Percentiles rank a stretch among this genome's conserved stretches.
Conservation (phyloP, 73 alveolate species). For the Stentor coeruleus region DNA sequence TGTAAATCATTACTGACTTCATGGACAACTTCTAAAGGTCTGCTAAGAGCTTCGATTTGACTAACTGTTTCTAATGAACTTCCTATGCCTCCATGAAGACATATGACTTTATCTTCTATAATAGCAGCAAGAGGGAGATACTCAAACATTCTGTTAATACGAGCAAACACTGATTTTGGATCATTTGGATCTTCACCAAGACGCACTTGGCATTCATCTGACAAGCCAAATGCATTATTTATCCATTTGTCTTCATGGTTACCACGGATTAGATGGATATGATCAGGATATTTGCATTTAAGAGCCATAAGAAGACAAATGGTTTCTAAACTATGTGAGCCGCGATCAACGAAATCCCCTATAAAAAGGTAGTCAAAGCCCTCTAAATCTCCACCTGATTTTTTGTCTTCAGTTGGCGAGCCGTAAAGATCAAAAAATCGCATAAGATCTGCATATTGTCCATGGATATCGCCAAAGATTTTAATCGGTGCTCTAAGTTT, state of each 20-base stretch:
- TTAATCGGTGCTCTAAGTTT: conserved; percentile 78
- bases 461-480: conserved; percentile 90
- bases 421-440: conserved; percentile 91
- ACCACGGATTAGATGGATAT: conserved; percentile 81
- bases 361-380: conserved; percentile 63
- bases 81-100: conserved; percentile 98
- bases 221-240: conserved; percentile 97
- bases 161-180: conserved; percentile 90
- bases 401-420: conserved; percentile 72
- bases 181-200: conserved; percentile 62
- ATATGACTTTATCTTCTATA: conserved; percentile 87
- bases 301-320: conserved; percentile 65
- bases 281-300: conserved; percentile 84
- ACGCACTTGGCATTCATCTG: conserved; percentile 90
- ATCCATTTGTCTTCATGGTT: conserved; percentile 83
- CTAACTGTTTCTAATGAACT: conserved; percentile 87
- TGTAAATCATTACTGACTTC: conserved; percentile 98
- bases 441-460: conserved; percentile 79
- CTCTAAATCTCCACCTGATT: conserved; percentile 40
- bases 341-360: conserved; percentile 93
- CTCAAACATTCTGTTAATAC: conserved; percentile 94
- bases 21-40: conserved; percentile 97
- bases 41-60: conserved; percentile 79
- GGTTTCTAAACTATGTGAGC: conserved; percentile 74
- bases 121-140: conserved; percentile 95